A percentile compares a stretch with the other conserved stretches of the same genome.
Conservation (phyloP, 176 grass and related monocot species). For the Zea mays region Zm-B73-REFERENCE-NAM-5.0 NC_050098.1:202028501-202029000, state of each 20-base stretch:
- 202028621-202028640: background rate
- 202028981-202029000: constrained; percentile 91
- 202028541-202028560: constrained; percentile 70
- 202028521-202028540: constrained; percentile 48
- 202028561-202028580: constrained; percentile 42
- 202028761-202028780: background rate
- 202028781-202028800: background rate
- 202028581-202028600: constrained; percentile 1
- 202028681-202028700: constrained; percentile 11
- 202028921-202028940: background rate
- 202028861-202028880: background rate
- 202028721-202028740: background rate
- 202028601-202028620: constrained; percentile 2
- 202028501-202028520: constrained; percentile 47
- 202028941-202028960: constrained; percentile 7
- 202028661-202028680: background rate
- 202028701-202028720: background rate
- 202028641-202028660: background rate
- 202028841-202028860: background rate
- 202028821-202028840: background rate
- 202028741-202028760: constrained; percentile 11
- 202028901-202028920: background rate
- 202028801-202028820: background rate
- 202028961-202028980: constrained; percentile 53
- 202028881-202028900: background rate